phyloP scores from a whole-genome alignment of 768 basidiomycete species.

The Boletus pseudopeckii region DNA sequence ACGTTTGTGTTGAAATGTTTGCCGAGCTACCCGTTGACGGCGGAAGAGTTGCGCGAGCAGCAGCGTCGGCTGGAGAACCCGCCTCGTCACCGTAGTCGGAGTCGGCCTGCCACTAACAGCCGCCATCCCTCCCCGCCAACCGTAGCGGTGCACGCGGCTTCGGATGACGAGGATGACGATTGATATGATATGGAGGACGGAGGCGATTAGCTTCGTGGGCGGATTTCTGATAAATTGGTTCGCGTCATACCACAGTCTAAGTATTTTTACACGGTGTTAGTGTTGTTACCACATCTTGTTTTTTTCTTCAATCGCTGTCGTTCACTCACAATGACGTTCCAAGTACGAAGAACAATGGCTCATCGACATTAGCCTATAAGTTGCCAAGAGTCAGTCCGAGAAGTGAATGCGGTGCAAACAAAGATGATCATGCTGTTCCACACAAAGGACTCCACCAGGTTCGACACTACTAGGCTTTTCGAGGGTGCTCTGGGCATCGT shows the following conservation, averaged over 20 bases:
- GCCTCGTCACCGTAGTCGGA: conserved; percentile 19
- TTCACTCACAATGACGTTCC: background rate
- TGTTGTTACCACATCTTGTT: background rate
- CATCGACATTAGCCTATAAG: background rate
- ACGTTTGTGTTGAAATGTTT: conserved; percentile 57
- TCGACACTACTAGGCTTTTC: no score
- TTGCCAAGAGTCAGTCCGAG: background rate
- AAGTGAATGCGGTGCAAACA: background rate
- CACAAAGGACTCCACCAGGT: no score
- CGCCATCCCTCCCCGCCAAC: conserved; percentile 20
- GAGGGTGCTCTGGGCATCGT: conserved; percentile 89
- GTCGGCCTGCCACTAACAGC: conserved; percentile 14
- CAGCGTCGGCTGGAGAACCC: conserved; percentile 34
- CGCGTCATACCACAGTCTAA: conserved; percentile 14
- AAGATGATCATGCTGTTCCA: no score
- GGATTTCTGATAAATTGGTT: background rate
- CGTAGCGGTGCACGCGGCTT: conserved; percentile 6
- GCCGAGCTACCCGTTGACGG: conserved; percentile 43
- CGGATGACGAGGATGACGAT: conserved; percentile 16
- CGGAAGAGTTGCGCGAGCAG: conserved; percentile 48
- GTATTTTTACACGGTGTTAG: conserved; percentile 14
- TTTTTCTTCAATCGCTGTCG: background rate
- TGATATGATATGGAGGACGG: background rate
- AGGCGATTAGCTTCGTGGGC: background rate
- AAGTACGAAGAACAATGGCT: background rate